Evolutionary conservation across 192 early-diverging fungal species (phyloP), one percentile per base, ranked within the genome.

Genomic region (Lobosporangium transversale): DNA sequence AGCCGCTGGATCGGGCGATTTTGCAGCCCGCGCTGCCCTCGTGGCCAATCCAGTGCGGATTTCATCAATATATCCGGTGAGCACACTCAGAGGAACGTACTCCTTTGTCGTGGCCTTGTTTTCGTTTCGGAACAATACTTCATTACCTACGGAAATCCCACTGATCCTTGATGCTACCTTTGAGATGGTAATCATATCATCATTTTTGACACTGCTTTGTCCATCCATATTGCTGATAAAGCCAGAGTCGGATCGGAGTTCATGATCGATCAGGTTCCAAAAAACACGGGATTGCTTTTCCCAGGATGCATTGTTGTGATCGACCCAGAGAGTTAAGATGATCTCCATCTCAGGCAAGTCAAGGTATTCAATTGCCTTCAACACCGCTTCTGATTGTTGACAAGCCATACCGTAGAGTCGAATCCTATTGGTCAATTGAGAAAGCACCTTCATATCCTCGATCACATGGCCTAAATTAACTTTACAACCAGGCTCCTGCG

Each of bases 381-480:
- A 58, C 5, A 88, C 82, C 11, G 80, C 79, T 58, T 89, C 86
- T 42, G 86, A 79, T 50, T 86, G 83, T 53, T 88, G 79, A 73
- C 90, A 91, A 66, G 88, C 88, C 80, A 88, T 84, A 15, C 85
- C 85, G 79, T 89, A 91, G 63, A 91, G 71, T 61, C 90, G 82
- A 30, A 89, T 78, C 26, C 84, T 54, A 50, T 82, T 82, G 36
- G 88, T 89, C 64, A 86, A 62, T 37, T 84, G 70, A 42, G 80
- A 75, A 2, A 91, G 58, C 7, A 87, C 64, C 50, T 84, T 81
- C 54, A 89, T 74, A 59, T 91, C 90, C 40, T 81, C 86, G 27
- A 85, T 83, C 21, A 89, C 86, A 11, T 78, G 71, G 17, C 87
- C 82, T 21, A 87, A 70, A 12, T 85, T 91, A 21, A 84, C 63